These are phyloP conservation scores for Penicillium sp. DNA, from an alignment of 2,329 filamentous ascomycete genomes.

Conservation along the genomic window DNA sequence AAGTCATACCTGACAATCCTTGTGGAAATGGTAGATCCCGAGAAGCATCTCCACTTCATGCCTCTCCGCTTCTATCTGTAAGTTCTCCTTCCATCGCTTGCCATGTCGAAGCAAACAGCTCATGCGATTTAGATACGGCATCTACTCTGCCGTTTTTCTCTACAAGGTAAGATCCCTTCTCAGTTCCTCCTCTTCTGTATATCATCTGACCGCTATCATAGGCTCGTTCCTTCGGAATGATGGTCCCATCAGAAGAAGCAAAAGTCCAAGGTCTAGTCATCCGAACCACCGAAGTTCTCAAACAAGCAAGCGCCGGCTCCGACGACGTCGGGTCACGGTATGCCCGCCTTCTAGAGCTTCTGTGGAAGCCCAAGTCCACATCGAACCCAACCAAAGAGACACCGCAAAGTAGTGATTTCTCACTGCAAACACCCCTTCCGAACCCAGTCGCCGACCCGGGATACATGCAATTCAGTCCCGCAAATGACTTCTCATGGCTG, in stretches of 20 bases:
- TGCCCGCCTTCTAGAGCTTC: conserved; percentile 57
- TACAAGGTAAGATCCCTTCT: conserved; percentile 53
- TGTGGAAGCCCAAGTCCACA: conserved; percentile 53
- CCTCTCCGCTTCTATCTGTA: conserved; percentile 62
- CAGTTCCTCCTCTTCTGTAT: neutral
- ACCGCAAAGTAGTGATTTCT: conserved; percentile 32
- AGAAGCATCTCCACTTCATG: conserved; percentile 61
- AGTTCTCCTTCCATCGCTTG: neutral
- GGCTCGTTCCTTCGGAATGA: conserved; percentile 59
- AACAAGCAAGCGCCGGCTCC: conserved; percentile 55
- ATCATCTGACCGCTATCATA: conserved; percentile 17
- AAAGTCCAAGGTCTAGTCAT: conserved; percentile 57
- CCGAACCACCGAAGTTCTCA: conserved; percentile 58
- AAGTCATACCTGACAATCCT: conserved; percentile 60
- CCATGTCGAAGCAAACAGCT: conserved; percentile 2
- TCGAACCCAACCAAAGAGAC: conserved; percentile 26
- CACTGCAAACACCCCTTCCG: conserved; percentile 30
- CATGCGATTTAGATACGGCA: conserved; percentile 40
- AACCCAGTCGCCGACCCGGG: conserved; percentile 36
- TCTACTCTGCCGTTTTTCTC: conserved; percentile 63
- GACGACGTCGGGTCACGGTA: conserved; percentile 63
- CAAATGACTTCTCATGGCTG: conserved; percentile 61
- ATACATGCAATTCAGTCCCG: conserved; percentile 44
- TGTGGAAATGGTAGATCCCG: conserved; percentile 58
- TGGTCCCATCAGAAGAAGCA: conserved; percentile 54